Conservation (phyloP, 345 rosid species). For the Salix koriyanagi region DNA sequence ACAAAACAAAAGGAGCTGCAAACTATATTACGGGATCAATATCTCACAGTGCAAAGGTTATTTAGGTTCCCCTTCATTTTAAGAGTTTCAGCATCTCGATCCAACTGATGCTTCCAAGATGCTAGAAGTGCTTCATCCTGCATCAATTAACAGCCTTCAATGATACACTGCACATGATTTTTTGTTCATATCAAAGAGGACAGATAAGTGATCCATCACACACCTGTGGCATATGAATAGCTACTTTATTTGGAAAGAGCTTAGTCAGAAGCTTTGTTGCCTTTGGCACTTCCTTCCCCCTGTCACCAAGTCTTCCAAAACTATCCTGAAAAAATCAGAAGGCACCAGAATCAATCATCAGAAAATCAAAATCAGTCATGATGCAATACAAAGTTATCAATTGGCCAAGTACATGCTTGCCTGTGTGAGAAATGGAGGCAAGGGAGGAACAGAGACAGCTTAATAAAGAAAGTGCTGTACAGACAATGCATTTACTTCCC, state of each 20-base stretch:
- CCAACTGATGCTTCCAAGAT: conserved; percentile 77
- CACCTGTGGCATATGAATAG: conserved; percentile 89
- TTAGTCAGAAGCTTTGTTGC: conserved; percentile 59
- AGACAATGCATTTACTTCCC: not conserved
- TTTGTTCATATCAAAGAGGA: not conserved
- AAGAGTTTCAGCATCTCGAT: conserved; percentile 73
- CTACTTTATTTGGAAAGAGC: conserved; percentile 87
- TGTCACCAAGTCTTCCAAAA: conserved; percentile 67
- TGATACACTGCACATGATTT: not conserved
- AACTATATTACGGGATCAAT: not conserved
- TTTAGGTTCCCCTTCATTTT: conserved; percentile 74
- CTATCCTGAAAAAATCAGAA: conserved; percentile 56
- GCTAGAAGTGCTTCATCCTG: conserved; percentile 78
- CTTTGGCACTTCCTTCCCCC: conserved; percentile 75
- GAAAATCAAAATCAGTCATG: conserved; percentile 6
- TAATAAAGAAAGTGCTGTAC: not conserved
- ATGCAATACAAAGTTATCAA: not conserved
- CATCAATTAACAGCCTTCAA: conserved; percentile 15
- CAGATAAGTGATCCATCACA: not conserved
- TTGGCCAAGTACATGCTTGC: not conserved
- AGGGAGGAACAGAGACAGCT: not conserved
- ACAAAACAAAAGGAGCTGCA: not conserved
- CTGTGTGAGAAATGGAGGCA: not conserved
- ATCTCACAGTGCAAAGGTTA: conserved; percentile 61
- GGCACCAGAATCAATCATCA: conserved; percentile 11